These are phyloP conservation scores for Elsinoe batatas DNA, from an alignment of 2,329 filamentous ascomycete genomes.

Conservation along the genomic window DNA sequence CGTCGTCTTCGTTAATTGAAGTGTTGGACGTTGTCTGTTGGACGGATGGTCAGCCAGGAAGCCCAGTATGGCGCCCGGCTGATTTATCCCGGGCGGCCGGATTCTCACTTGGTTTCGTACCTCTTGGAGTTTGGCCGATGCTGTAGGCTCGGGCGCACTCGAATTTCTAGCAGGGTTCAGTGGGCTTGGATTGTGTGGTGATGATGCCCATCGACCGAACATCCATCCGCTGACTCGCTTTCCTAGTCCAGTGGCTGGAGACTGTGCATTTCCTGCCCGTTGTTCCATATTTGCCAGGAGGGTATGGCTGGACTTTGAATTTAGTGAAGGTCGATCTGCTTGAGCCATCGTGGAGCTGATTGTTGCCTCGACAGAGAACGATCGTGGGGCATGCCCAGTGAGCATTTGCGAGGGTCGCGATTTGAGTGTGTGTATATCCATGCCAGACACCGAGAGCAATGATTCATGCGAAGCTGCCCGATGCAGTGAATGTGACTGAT, in stretches of 20 bases:
- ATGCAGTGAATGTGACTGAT: conserved; percentile 37
- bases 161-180: conserved; percentile 22
- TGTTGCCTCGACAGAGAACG: conserved; percentile 39
- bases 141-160: conserved; percentile 13
- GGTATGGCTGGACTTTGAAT: conserved; percentile 21
- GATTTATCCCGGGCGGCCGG: conserved; percentile 65
- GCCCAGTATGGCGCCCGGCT: conserved; percentile 63
- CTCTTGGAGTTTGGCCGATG: conserved; percentile 13
- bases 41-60: conserved; percentile 45
- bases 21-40: conserved; percentile 4
- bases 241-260: conserved; percentile 29
- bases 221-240: conserved; percentile 57
- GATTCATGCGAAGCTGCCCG: conserved; percentile 75
- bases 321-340: conserved; percentile 24
- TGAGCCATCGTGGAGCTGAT: conserved; percentile 29
- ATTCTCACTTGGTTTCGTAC: conserved; percentile 25
- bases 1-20: conserved; percentile 28
- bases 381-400: conserved; percentile 39
- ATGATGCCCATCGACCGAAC: conserved; percentile 50
- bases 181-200: conserved; percentile 26
- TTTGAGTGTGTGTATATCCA: conserved; percentile 73
- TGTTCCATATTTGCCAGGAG: conserved; percentile 26
- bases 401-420: conserved; percentile 66
- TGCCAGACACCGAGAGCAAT: conserved; percentile 73
- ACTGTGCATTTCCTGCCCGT: neutral